Base-by-base conservation (phyloP, 2,329 filamentous ascomycete genomes). In the Claviceps pazoutovae region DNA sequence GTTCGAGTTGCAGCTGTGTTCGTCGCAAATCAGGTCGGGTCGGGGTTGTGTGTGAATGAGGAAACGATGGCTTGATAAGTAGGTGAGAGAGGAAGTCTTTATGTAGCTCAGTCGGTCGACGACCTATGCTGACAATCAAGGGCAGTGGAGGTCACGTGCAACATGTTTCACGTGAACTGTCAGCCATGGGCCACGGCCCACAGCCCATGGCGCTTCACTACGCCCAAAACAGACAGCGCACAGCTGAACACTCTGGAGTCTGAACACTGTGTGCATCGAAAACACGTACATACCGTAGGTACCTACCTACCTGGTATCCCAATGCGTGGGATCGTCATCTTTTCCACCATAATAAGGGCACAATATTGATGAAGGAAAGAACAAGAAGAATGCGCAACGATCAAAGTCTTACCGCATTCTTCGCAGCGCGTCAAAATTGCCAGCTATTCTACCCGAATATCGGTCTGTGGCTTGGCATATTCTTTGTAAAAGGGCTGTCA, bases 71-170 rank as follows among this genome's bases (percentile, higher is more conserved):
- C 23, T 5, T 8, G 14, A 30, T 17, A 26, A 43, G 50, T 23
- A 38, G 26, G 34, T n/a, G 21, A 16, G 43, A 46, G 37, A 41
- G 21, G 9, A 16, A 19, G 42, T 30, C 30, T 34, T 34, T 34
- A 34, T 34, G 30, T 11, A 11, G 34, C 5, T 26, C 34, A 34
- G 44, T 30, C 19, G 5, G 11, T 30, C 37, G 36, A 21, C 36
- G 19, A 13, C n/a, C 37, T 21, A 6, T 9, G 17, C 13, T 26
- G 26, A 30, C 37, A 11, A 50, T 36, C 19, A 41, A 13, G 38
- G 3, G 42, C 19, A 14, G 37, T 39, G 41, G n/a, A 46, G 23
- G 50, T 51, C 50, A 51, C 50, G 50, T 51, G 50, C n/a, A 13
- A 0, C 0, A 0, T 26, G 14, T 44, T 14, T 44, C 42, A 44